Base-by-base conservation (phyloP, 495 filamentous ascomycete genomes). In the Podospora fimiseda region DNA sequence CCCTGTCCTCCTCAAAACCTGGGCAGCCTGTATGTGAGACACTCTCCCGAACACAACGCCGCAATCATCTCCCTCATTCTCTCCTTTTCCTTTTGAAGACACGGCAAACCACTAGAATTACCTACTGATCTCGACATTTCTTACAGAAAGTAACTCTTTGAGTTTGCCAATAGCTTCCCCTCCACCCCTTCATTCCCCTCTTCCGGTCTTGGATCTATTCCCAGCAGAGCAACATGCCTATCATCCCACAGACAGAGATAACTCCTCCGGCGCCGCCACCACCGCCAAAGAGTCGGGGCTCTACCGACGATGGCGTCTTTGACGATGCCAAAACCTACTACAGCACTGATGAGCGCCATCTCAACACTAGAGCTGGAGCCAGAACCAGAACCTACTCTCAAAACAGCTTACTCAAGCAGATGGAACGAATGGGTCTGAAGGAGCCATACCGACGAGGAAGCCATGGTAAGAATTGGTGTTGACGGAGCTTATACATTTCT, bases 251-350 rank as follows among this genome's bases (percentile, higher is more conserved):
- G 7, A 39, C 48, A 48, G 38, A 52, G 14, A 52, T 59, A 16
- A 33, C 36, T 15, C 46, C 50, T 14, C 43, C 51, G 6, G 37
- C 44, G 2, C 9, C 48, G 18, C 38, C 21, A 16, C 54, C 56
- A 40, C 50, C 16, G 18, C 41, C 47, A 6, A 41, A 36, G 40
- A 43, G 36, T 30, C 59, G 60, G 30, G 64, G 62, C 14, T 65
- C 63, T 0, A 43, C 55, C 48, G 64, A 73, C 37, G 74, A 77
- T 21, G 64, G 62, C 19, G 66, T 76, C 20, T 76, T 61, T 51
- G 74, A 75, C 51, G 72, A 76, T 62, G 74, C 74, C 9, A 69
- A 58, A 53, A 76, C 72, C 24, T 78, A 78, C 58, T 78, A 78
- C 44, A 62, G 70, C 45, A 64, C 74, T 39, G 74, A 74, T 14